These are phyloP conservation scores for Juncus effusus DNA, from an alignment of 176 grass and related monocot genomes.

Conservation along the genomic window DNA sequence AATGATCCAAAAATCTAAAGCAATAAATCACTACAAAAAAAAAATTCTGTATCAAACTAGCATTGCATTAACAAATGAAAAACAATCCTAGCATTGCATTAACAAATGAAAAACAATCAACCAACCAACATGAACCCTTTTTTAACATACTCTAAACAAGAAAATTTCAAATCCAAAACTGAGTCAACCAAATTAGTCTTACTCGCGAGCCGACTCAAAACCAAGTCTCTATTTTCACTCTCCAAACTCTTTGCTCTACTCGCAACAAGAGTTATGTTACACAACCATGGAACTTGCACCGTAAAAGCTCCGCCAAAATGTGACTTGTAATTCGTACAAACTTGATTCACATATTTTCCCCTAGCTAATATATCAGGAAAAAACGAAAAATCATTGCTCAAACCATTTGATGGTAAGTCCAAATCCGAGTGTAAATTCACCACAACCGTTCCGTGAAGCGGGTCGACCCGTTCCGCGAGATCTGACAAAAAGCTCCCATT, in stretches of 20 bases:
- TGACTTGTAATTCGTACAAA: slow-evolving; percentile 68
- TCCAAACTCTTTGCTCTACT: slow-evolving; percentile 33
- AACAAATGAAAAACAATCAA: slow-evolving; percentile 25
- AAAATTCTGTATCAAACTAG: too few species aligned
- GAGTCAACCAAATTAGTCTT: slow-evolving; percentile 47
- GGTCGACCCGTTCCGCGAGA: slow-evolving; percentile 59
- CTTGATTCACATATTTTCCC: slow-evolving; percentile 47
- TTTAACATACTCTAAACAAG: slow-evolving; percentile 64
- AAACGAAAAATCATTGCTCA: neutral
- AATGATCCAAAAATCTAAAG: too few species aligned
- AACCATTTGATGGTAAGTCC: slow-evolving; percentile 14
- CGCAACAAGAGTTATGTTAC: slow-evolving; percentile 77
- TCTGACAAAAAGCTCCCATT: slow-evolving; percentile 57
- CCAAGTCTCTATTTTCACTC: slow-evolving; percentile 24
- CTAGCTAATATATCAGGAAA: slow-evolving; percentile 38
- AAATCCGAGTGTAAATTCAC: slow-evolving; percentile 81
- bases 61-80: neutral
- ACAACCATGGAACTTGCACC: slow-evolving; percentile 51
- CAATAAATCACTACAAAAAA: too few species aligned
- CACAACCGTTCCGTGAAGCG: slow-evolving; percentile 65
- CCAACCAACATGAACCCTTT: slow-evolving; percentile 55
- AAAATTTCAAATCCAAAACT: slow-evolving; percentile 47
- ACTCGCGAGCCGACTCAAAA: slow-evolving; percentile 56
- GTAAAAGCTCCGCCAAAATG: slow-evolving; percentile 69
- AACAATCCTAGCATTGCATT: too few species aligned